Conservation (phyloP, 352 stramenopile species). For the Achlya hypogyna region DNA sequence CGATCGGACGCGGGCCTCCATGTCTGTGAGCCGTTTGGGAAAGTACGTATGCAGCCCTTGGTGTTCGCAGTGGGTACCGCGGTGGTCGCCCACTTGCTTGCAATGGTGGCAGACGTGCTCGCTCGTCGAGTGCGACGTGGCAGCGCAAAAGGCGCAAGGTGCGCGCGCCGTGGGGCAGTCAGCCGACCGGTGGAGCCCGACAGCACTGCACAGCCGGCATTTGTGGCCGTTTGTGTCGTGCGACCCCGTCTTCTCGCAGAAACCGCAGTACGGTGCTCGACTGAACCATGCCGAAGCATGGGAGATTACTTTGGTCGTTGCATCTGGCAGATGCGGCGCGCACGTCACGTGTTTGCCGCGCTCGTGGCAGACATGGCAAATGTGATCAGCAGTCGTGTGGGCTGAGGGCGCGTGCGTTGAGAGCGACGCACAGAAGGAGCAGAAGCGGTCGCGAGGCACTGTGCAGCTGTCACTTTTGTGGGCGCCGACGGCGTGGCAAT, state of each 20-base stretch:
- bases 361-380: slow-evolving; percentile 3
- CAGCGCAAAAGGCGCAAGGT: background rate
- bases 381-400: background rate
- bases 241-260: slow-evolving; percentile 41
- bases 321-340: background rate
- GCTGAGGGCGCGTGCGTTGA: background rate
- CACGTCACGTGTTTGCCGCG: slow-evolving; percentile 11
- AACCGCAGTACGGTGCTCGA: slow-evolving; percentile 40
- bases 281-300: slow-evolving; percentile 4
- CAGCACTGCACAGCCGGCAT: slow-evolving; percentile 49
- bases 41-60: background rate
- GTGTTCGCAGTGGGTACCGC: slow-evolving; percentile 19
- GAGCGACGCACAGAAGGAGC: slow-evolving; percentile 1
- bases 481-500: slow-evolving; percentile 1
- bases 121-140: background rate
- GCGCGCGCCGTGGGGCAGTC: slow-evolving; percentile 38
- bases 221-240: slow-evolving; percentile 53
- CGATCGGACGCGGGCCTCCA: slow-evolving; percentile 55
- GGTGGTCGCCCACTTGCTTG: slow-evolving; percentile 22
- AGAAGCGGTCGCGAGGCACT: background rate
- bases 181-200: slow-evolving; percentile 54
- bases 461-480: slow-evolving; percentile 1
- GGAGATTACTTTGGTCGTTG: background rate
- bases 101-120: background rate
- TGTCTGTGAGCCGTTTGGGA: slow-evolving; percentile 39